Percentiles rank a stretch among this genome's conserved stretches.
Evolutionary conservation across 2,329 filamentous ascomycete genomes (phyloP).

Genomic region (Zelopaecilomyces penicillatus): DNA sequence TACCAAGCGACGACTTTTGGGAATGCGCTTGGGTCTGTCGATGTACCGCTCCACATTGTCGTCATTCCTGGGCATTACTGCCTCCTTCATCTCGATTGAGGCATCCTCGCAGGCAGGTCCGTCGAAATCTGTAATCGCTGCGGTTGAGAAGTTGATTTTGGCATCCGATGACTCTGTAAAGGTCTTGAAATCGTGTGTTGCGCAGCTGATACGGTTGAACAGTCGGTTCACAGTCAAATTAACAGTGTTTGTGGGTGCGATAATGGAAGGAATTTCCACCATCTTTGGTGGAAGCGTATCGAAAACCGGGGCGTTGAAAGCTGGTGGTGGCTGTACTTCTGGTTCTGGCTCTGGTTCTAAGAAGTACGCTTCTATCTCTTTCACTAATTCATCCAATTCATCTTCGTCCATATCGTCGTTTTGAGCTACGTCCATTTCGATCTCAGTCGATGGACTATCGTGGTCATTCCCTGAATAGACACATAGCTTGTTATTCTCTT

Average conservation of each 20-base stretch:
- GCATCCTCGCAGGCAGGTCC: neutral
- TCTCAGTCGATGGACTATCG: neutral
- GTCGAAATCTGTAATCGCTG: neutral
- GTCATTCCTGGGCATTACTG: slow-evolving; percentile 2
- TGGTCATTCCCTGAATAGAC: neutral
- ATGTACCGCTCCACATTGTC: slow-evolving; percentile 2
- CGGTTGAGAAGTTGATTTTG: neutral
- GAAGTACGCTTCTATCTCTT: no score
- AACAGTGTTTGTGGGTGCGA: neutral
- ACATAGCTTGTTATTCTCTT: neutral
- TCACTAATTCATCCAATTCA: no score
- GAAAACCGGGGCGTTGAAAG: slow-evolving; percentile 1
- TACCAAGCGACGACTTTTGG: neutral
- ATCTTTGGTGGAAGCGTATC: slow-evolving; percentile 6
- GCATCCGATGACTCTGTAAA: neutral
- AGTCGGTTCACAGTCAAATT: slow-evolving; percentile 6
- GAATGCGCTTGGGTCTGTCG: neutral
- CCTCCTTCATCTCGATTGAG: neutral
- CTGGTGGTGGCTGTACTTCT: neutral
- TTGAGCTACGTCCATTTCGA: slow-evolving; percentile 1
- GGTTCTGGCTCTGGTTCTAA: no score
- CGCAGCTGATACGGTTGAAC: neutral
- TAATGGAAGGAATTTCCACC: neutral
- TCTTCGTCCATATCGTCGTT: slow-evolving; percentile 2
- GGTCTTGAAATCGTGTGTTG: neutral